These are phyloP conservation scores for Aspergillus aculeatinus DNA, from an alignment of 2,329 filamentous ascomycete species.

Conservation along the genomic window DNA sequence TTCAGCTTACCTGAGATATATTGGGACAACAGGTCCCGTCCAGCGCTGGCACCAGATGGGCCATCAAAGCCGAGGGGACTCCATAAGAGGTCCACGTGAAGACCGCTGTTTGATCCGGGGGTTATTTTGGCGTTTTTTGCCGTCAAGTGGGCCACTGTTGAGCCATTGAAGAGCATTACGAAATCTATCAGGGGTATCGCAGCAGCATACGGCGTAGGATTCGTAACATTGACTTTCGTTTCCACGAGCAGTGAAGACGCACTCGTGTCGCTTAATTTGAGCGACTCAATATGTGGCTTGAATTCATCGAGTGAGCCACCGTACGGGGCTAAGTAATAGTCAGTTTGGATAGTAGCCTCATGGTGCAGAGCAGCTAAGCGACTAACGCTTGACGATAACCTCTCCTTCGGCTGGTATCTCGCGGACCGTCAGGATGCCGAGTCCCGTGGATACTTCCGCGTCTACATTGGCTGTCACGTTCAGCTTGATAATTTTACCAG, in stretches of 20 bases:
- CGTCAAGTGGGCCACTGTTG: conserved; percentile 72
- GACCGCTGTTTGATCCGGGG: conserved; percentile 69
- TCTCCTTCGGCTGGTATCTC: conserved; percentile 79
- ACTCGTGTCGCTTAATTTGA: conserved; percentile 72
- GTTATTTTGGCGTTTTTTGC: conserved; percentile 62
- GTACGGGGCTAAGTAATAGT: conserved; percentile 55
- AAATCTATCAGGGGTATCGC: conserved; percentile 77
- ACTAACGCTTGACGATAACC: conserved; percentile 93
- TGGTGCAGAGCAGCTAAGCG: conserved; percentile 20
- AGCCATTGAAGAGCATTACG: conserved; percentile 70
- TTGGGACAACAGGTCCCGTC: conserved; percentile 73
- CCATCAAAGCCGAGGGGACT: conserved; percentile 66
- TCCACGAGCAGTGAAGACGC: conserved; percentile 68
- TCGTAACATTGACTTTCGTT: conserved; percentile 77
- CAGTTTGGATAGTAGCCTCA: conserved; percentile 27
- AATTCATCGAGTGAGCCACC: conserved; percentile 53
- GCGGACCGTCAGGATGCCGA: conserved; percentile 78
- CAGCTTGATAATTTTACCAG: conserved; percentile 66
- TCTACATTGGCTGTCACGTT: conserved; percentile 78
- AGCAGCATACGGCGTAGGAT: conserved; percentile 84
- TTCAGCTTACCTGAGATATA: conserved; percentile 70
- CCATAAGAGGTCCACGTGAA: conserved; percentile 71
- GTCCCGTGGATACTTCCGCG: conserved; percentile 74
- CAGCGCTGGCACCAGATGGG: conserved; percentile 59
- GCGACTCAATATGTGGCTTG: conserved; percentile 65